Evolutionary conservation across 1,284 basidiomycete genomes (phyloP), one percentile per base, ranked within the genome.

Genomic region (Tylopilus sp.): DNA sequence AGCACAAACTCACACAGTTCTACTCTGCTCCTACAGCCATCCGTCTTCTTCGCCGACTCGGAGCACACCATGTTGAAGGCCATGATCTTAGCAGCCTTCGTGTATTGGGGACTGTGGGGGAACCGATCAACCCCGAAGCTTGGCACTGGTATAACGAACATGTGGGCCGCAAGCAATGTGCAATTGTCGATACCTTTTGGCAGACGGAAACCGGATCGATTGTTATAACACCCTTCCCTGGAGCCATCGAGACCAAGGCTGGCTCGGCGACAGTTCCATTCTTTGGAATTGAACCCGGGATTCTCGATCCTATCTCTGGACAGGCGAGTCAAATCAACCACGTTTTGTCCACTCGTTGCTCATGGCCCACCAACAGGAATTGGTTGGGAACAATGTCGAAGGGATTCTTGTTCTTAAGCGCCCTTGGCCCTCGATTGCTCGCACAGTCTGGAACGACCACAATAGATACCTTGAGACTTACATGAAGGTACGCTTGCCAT

Each of bases 61-160:
- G 96, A 46, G 81, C 86, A 57, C 86, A 95, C 52, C 88, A 94
- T 67, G 91, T 96, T 56, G 78, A 91, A 65, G 76, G 81, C 33
- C 80, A 95, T 72, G 92, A 98, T 69, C 79, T 98, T 30, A 83
- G 78, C 59, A 82, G 82, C 29, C 72, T 99, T 52, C 85, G 96
- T 53, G 89, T 97, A 18, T 77, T 99, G 34, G 96, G 96, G 28
- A 86, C 80, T 51, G 96, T 99, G 47, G 97, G 96, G 46, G 96
- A 99, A 74, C 97, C 97, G 6, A 98, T 99, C 77, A 98, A 98
- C 74, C 95, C 96, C 25, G 96, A 98, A 70, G 97, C 96, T 4
- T 98, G 97, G 96, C 82, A 95, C 65, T 98, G 96, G 96, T 97
- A 96, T 75, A 90, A 92, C 70, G 92, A 97, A 64, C 83, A 92